A percentile compares a stretch with the other conserved stretches of the same genome.
Evolutionary conservation across 2,329 filamentous ascomycete genomes (phyloP).

Genomic region (Fusarium proliferatum): DNA sequence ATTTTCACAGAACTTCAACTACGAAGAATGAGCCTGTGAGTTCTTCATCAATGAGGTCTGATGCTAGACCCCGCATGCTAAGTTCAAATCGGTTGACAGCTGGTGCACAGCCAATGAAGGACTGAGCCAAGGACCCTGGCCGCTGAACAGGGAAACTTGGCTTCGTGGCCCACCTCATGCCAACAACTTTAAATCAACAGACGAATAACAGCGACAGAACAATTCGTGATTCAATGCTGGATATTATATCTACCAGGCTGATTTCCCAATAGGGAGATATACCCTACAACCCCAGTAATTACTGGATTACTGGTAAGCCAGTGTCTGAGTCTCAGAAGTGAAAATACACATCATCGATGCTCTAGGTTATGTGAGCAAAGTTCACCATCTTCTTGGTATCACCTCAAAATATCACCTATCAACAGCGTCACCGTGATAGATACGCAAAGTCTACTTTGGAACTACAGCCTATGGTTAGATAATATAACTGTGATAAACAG

Average conservation of each 20-base stretch:
- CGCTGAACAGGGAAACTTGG: background rate
- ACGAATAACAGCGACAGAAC: background rate
- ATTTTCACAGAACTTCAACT: no score
- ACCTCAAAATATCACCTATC: background rate
- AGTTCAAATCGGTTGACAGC: background rate
- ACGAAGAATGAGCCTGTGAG: no score
- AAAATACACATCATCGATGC: no score
- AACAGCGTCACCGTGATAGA: background rate
- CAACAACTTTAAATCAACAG: background rate
- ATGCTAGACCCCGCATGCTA: background rate
- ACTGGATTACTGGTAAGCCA: no score
- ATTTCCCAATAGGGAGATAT: background rate
- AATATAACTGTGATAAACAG: background rate
- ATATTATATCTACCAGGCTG: fast-evolving
- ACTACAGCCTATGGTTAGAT: fast-evolving
- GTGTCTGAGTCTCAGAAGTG: background rate
- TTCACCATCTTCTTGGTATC: background rate
- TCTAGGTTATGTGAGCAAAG: background rate
- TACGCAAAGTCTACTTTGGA: no score
- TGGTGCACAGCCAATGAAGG: background rate
- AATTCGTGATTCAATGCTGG: background rate
- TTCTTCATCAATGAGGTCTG: background rate
- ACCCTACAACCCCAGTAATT: fast-evolving
- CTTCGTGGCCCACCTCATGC: background rate
- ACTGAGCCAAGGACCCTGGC: background rate